Percentiles rank a stretch among this genome's conserved stretches.
These are phyloP conservation scores for Neopestalotiopsis rosae DNA, from an alignment of 2,329 filamentous ascomycete genomes.

Conservation along the genomic window DNA sequence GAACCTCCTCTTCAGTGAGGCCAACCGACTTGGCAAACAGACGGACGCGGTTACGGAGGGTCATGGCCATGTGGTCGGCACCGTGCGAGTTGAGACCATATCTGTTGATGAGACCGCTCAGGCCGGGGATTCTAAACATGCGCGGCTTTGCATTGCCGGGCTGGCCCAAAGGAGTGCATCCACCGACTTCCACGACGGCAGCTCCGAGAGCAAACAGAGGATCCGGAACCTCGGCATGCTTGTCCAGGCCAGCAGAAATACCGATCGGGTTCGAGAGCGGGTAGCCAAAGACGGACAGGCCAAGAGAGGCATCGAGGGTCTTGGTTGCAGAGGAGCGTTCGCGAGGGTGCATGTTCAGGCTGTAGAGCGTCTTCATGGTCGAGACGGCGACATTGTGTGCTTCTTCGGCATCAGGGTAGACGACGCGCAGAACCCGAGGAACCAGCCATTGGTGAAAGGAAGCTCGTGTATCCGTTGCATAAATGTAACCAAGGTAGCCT, in stretches of 20 bases:
- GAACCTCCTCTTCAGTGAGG: conserved; percentile 72
- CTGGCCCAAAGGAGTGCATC: conserved; percentile 86
- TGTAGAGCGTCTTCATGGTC: conserved; percentile 74
- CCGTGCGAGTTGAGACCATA: conserved; percentile 95
- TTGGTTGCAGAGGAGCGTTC: conserved; percentile 62
- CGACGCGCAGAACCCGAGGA: conserved; percentile 67
- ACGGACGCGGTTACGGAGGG: conserved; percentile 77
- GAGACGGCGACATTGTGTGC: conserved; percentile 84
- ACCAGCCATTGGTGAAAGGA: conserved; percentile 72
- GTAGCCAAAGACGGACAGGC: conserved; percentile 73
- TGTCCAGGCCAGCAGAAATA: conserved; percentile 95
- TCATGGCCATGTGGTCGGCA: conserved; percentile 83
- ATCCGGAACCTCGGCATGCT: conserved; percentile 88
- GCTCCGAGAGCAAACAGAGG: conserved; percentile 84
- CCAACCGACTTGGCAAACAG: conserved; percentile 76
- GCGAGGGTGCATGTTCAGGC: conserved; percentile 77
- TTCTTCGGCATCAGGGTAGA: conserved; percentile 82
- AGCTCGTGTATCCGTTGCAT: conserved; percentile 76
- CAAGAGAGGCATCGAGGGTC: conserved; percentile 41
- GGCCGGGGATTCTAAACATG: conserved; percentile 82
- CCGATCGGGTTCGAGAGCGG: conserved; percentile 84
- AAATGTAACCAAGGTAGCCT: conserved; percentile 63
- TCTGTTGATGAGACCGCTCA: conserved; percentile 91
- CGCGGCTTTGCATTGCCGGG: conserved; percentile 85
- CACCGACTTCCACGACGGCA: conserved; percentile 89